Conservation (phyloP, 495 filamentous ascomycete species). For the Echria macrotheca region DNA sequence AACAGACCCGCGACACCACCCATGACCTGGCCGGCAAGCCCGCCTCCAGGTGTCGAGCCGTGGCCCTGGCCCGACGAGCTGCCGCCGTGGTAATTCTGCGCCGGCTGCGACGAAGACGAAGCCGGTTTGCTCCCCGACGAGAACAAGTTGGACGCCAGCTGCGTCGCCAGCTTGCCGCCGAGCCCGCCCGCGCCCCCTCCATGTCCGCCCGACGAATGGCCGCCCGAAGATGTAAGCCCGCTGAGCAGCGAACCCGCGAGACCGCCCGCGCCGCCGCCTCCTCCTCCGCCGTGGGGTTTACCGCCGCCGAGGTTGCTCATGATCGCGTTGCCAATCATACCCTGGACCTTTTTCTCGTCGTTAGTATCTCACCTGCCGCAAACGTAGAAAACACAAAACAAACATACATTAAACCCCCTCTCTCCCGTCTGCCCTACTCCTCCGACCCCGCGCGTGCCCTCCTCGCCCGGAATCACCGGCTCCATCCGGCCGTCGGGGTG, state of each 20-base stretch:
- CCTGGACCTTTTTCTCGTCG: slow-evolving; percentile 12
- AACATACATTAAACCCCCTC: slow-evolving; percentile 41
- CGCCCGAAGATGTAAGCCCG: slow-evolving; percentile 28
- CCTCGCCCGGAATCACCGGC: slow-evolving; percentile 36
- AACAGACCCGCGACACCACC: slow-evolving; percentile 41
- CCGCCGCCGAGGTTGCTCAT: slow-evolving; percentile 17
- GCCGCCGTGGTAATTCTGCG: slow-evolving; percentile 33
- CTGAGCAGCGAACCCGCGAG: slow-evolving; percentile 30
- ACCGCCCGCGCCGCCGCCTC: slow-evolving; percentile 16
- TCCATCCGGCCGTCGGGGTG: slow-evolving; percentile 47
- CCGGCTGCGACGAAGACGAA: slow-evolving; percentile 28
- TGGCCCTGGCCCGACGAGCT: slow-evolving; percentile 22
- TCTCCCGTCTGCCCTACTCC: slow-evolving; percentile 36
- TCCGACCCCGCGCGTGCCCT: slow-evolving; percentile 30
- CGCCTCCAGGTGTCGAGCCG: slow-evolving; percentile 20
- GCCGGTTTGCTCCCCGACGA: slow-evolving; percentile 35
- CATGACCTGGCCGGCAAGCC: slow-evolving; percentile 35
- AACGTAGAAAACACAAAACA: slow-evolving; percentile 1
- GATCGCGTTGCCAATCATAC: slow-evolving; percentile 25
- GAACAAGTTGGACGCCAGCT: slow-evolving; percentile 42
- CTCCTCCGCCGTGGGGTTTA: slow-evolving; percentile 14
- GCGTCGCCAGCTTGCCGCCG: slow-evolving; percentile 39
- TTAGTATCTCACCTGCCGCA: not conserved
- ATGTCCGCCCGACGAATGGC: slow-evolving; percentile 28
- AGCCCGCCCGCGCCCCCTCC: slow-evolving; percentile 31